These are phyloP conservation scores for Fusarium sp. DNA, from an alignment of 2,329 filamentous ascomycete species.

Conservation along the genomic window DNA sequence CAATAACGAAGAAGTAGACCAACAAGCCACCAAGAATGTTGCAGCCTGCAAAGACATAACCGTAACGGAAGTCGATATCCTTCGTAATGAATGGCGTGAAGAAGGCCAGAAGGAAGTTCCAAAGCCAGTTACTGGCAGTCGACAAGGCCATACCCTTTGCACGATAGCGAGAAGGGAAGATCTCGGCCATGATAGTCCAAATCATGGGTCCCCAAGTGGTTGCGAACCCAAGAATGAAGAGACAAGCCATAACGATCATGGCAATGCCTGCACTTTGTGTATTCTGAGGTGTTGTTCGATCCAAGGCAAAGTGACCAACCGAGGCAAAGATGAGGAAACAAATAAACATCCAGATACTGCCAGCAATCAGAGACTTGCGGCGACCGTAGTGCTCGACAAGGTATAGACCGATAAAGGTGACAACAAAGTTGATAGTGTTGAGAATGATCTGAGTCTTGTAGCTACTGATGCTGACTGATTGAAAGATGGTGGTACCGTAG, in stretches of 20 bases:
- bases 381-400: slow-evolving; percentile 77
- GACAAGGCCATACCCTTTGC: slow-evolving; percentile 71
- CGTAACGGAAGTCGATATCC: slow-evolving; percentile 78
- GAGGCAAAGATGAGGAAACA: slow-evolving; percentile 72
- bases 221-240: slow-evolving; percentile 75
- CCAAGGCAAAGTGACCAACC: slow-evolving; percentile 62
- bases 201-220: slow-evolving; percentile 76
- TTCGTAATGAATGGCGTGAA: slow-evolving; percentile 84
- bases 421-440: slow-evolving; percentile 74
- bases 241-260: slow-evolving; percentile 72
- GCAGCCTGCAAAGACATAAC: slow-evolving; percentile 81
- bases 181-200: slow-evolving; percentile 73
- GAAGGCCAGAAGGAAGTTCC: slow-evolving; percentile 82
- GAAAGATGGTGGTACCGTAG: slow-evolving; percentile 68
- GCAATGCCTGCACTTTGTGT: slow-evolving; percentile 63
- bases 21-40: slow-evolving; percentile 73
- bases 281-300: slow-evolving; percentile 48
- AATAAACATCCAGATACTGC: slow-evolving; percentile 70
- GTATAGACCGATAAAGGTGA: slow-evolving; percentile 76
- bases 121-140: slow-evolving; percentile 74
- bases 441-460: slow-evolving; percentile 77
- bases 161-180: slow-evolving; percentile 73
- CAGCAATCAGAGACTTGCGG: slow-evolving; percentile 70
- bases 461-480: slow-evolving; percentile 63
- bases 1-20: slow-evolving; percentile 83